Conservation (phyloP, 139 green algal species). For the Zygnema cylindricum region DNA sequence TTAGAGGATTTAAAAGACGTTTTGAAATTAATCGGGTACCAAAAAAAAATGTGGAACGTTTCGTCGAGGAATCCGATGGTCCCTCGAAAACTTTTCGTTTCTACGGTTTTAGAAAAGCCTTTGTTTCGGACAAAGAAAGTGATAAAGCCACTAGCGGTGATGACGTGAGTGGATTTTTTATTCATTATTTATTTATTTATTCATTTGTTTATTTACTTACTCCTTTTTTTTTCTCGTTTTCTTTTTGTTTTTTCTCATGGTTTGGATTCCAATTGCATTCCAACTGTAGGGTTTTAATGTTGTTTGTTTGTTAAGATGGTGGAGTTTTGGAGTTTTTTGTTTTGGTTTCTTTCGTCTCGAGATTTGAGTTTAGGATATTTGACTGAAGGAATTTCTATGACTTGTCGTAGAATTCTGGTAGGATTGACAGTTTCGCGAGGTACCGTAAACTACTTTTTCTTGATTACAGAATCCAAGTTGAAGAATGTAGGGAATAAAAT, state of each 20-base stretch:
- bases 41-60: neutral
- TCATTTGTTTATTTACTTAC: neutral
- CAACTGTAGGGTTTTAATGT: neutral
- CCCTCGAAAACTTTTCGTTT: neutral
- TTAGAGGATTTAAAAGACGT: neutral
- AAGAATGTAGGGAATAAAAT: no score
- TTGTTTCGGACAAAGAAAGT: neutral
- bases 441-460: no score
- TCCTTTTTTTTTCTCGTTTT: neutral
- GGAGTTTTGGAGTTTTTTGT: no score
- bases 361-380: no score
- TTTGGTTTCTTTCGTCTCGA: no score
- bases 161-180: neutral
- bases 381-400: no score
- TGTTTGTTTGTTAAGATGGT: no score
- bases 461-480: no score
- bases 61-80: neutral
- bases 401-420: no score
- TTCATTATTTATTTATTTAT: neutral
- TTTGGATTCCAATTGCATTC: neutral
- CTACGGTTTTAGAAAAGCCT: neutral
- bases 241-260: neutral
- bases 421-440: no score
- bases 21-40: neutral
- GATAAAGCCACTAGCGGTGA: neutral